A percentile compares a stretch with the other conserved stretches of the same genome.
phyloP scores from a whole-genome alignment of 495 filamentous ascomycete species.

The Xylaria venustula region DNA sequence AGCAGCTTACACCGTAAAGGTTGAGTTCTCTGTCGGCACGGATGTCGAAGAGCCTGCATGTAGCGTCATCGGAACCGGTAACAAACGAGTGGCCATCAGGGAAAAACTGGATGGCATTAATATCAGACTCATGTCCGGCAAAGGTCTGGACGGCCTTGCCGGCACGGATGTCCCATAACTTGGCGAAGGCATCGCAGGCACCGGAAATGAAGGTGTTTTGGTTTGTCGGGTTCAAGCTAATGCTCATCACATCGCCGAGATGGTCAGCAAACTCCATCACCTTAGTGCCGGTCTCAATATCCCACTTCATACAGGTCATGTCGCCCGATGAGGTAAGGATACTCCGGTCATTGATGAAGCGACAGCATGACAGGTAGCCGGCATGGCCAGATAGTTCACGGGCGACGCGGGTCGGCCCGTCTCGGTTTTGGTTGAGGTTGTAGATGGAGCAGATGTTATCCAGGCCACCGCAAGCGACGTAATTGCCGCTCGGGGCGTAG shows the following conservation, averaged over 20 bases:
- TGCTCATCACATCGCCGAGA: conserved; percentile 98
- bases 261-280: conserved; percentile 98
- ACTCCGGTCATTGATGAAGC: conserved; percentile 97
- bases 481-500: conserved; percentile 97
- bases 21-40: conserved; percentile 95
- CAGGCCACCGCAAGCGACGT: conserved; percentile 94
- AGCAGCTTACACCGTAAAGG: conserved; percentile 78
- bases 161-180: conserved; percentile 97
- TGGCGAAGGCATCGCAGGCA: conserved; percentile 97
- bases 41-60: conserved; percentile 96
- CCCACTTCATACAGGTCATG: conserved; percentile 99
- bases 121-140: conserved; percentile 96
- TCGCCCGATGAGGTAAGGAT: conserved; percentile 98
- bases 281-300: conserved; percentile 96
- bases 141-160: conserved; percentile 99
- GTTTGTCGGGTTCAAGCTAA: conserved; percentile 99
- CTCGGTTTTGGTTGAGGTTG: conserved; percentile 89
- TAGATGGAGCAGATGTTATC: conserved; percentile 99
- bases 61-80: conserved; percentile 96
- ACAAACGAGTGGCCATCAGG: conserved; percentile 98
- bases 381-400: conserved; percentile 96
- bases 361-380: conserved; percentile 96
- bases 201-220: conserved; percentile 98
- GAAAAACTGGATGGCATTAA: conserved; percentile 99
- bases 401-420: conserved; percentile 94